Conservation (phyloP, 2,329 filamentous ascomycete genomes). For the Endoconidiophora laricicola region DNA sequence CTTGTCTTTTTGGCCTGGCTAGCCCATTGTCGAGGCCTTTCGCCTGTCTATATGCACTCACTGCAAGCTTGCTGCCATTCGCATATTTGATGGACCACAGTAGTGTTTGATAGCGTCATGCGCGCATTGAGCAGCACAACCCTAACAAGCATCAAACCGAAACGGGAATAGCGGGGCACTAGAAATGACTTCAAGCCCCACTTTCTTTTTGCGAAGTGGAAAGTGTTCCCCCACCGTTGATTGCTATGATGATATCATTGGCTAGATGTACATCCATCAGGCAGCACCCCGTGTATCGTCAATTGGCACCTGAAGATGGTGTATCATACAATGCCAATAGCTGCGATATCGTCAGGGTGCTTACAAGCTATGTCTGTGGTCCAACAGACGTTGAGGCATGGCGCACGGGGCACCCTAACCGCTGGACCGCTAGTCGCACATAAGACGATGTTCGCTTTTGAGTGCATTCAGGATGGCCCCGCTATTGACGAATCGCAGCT, state of each 20-base stretch:
- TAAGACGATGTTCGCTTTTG: background rate
- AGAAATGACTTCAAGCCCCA: constrained; percentile 1
- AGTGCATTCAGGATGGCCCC: constrained; percentile 1
- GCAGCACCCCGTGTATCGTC: background rate
- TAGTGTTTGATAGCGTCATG: background rate
- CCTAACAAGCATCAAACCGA: constrained; percentile 10
- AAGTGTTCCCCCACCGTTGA: background rate
- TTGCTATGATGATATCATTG: background rate
- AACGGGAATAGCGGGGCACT: constrained; percentile 9
- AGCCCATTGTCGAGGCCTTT: too few species aligned
- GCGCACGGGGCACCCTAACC: too few species aligned
- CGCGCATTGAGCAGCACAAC: background rate
- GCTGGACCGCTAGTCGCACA: too few species aligned
- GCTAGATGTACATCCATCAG: background rate
- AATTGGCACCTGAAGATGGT: background rate
- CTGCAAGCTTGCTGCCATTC: too few species aligned
- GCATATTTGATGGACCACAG: too few species aligned
- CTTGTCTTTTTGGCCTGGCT: background rate
- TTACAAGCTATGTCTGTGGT: too few species aligned
- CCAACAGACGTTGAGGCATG: too few species aligned
- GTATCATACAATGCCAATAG: too few species aligned
- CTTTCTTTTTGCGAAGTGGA: constrained; percentile 4
- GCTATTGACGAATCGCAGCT: constrained; percentile 7
- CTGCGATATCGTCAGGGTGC: too few species aligned
- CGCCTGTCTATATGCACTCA: too few species aligned